phyloP scores from a whole-genome alignment of 331 rosid species.

The Cydonia oblonga region DNA sequence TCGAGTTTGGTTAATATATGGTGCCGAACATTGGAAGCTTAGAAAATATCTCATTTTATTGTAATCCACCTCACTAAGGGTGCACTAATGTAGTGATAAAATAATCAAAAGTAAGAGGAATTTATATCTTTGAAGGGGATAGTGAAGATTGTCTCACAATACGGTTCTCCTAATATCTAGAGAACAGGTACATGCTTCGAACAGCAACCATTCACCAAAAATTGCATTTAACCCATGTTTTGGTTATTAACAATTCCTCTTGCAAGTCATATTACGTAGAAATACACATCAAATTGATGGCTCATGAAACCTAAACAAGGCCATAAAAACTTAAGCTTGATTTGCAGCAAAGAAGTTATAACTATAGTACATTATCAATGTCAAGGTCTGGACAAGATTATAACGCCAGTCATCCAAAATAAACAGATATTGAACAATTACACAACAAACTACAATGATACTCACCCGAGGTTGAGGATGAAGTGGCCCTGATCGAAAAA shows the following conservation, averaged over 20 bases:
- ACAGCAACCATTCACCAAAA: neutral
- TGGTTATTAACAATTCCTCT: neutral
- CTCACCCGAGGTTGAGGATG: slow-evolving; percentile 91
- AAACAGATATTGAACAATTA: neutral
- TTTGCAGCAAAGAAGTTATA: neutral
- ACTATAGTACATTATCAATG: neutral
- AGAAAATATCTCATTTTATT: neutral
- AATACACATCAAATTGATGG: neutral
- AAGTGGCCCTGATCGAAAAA: slow-evolving; percentile 64
- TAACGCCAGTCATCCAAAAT: neutral
- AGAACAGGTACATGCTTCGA: neutral
- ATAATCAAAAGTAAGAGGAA: neutral
- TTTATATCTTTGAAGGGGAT: neutral
- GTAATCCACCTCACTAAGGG: neutral
- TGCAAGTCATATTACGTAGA: neutral
- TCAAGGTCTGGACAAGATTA: neutral
- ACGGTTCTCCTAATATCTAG: neutral
- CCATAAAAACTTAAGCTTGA: neutral
- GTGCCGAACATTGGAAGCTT: neutral
- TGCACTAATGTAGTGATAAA: neutral
- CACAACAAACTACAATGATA: neutral
- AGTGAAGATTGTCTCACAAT: neutral
- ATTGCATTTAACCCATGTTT: neutral
- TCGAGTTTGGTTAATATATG: neutral
- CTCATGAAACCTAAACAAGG: neutral